Evolutionary conservation across 1,284 basidiomycete species (phyloP).

Genomic region (Inonotus hispidus): DNA sequence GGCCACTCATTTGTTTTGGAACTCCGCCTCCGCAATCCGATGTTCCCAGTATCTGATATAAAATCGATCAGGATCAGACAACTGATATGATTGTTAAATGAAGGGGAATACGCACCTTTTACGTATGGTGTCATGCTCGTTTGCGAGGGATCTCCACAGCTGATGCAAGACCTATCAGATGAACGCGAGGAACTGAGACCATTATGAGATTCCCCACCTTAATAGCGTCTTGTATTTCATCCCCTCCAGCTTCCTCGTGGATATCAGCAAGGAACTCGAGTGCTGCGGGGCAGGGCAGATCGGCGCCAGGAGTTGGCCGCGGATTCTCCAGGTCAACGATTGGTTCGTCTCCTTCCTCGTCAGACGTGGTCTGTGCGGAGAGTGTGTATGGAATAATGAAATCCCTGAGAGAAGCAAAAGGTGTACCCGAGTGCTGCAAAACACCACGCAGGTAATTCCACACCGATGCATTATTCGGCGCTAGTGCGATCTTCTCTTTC

Average conservation of each 20-base stretch:
- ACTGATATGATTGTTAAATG: slow-evolving; percentile 17
- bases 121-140: slow-evolving; percentile 71
- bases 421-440: slow-evolving; percentile 52
- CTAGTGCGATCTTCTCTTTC: slow-evolving; percentile 76
- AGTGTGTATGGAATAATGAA: slow-evolving; percentile 66
- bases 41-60: slow-evolving; percentile 44
- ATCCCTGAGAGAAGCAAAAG: slow-evolving; percentile 48
- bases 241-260: slow-evolving; percentile 39
- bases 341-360: slow-evolving; percentile 1
- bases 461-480: slow-evolving; percentile 87
- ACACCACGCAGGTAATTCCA: slow-evolving; percentile 92
- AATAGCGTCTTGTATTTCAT: slow-evolving; percentile 42
- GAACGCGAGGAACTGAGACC: slow-evolving; percentile 4
- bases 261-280: slow-evolving; percentile 86
- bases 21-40: slow-evolving; percentile 36
- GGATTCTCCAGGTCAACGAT: slow-evolving; percentile 73
- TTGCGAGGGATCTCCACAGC: slow-evolving; percentile 70
- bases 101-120: slow-evolving; percentile 52
- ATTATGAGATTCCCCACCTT: slow-evolving; percentile 35
- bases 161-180: slow-evolving; percentile 25
- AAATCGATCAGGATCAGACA: slow-evolving; percentile 32
- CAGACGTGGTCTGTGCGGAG: slow-evolving; percentile 29
- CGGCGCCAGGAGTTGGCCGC: slow-evolving; percentile 56
- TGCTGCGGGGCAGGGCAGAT: slow-evolving; percentile 70
- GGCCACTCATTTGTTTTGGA: background rate